Percentiles rank a stretch among this genome's conserved stretches.
These are phyloP conservation scores for Tricladium varicosporioides DNA, from an alignment of 2,329 filamentous ascomycete species.

Conservation along the genomic window DNA sequence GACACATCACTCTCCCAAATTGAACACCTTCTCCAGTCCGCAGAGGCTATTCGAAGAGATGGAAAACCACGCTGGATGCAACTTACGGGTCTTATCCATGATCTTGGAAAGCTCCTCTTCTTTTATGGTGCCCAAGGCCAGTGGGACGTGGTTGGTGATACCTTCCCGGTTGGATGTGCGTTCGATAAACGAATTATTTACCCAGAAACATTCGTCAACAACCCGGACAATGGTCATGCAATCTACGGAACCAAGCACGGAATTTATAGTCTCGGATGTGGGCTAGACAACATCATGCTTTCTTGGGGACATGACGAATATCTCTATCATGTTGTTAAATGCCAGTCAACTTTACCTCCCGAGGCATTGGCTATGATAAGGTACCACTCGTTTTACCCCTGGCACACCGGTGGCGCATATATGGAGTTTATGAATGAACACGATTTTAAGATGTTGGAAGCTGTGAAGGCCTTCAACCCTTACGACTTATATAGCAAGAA, in stretches of 20 bases:
- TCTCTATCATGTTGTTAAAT: slow-evolving; percentile 81
- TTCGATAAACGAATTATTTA: slow-evolving; percentile 79
- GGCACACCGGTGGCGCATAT: slow-evolving; percentile 83
- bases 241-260: slow-evolving; percentile 75
- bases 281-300: slow-evolving; percentile 84
- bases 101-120: slow-evolving; percentile 76
- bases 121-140: slow-evolving; percentile 82
- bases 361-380: slow-evolving; percentile 90
- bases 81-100: slow-evolving; percentile 73
- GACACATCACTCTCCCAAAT: slow-evolving; percentile 87
- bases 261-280: slow-evolving; percentile 77
- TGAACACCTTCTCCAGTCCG: slow-evolving; percentile 83
- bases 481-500: slow-evolving; percentile 93
- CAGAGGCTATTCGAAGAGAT: slow-evolving; percentile 85
- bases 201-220: slow-evolving; percentile 70
- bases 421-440: slow-evolving; percentile 78
- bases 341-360: slow-evolving; percentile 73
- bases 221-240: slow-evolving; percentile 71
- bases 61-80: slow-evolving; percentile 83
- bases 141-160: slow-evolving; percentile 91
- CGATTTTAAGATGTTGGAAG: slow-evolving; percentile 75
- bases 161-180: slow-evolving; percentile 74
- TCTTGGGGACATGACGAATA: slow-evolving; percentile 91
- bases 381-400: slow-evolving; percentile 91
- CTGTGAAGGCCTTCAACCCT: slow-evolving; percentile 83